Evolutionary conservation across 768 basidiomycete genomes (phyloP), one percentile per base, ranked within the genome.

Genomic region (Boletales sp.): DNA sequence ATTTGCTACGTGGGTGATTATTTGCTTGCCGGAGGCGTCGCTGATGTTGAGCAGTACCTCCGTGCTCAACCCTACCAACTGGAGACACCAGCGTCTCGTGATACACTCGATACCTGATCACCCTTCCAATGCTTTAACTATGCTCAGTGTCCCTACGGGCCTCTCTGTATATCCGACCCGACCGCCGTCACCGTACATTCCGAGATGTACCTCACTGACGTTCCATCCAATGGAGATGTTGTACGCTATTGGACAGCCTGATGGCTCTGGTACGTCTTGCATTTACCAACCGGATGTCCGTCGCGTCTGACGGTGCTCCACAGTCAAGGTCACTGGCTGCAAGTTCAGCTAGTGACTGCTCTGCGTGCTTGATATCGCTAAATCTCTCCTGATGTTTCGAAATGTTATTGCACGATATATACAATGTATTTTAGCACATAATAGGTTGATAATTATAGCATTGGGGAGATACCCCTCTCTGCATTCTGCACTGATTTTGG

Each of bases 161-260:
- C 71, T 87, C 25, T 68, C 71, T 11, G 65, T 74, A 11, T 77
- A 76, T 43, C 81, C 82, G n/a, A 66, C 77, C n/a, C 76, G 82
- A 41, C 71, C 72, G 8, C 79, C 81, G 8, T 82, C 81, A 21
- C 71, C 80, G 9, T 85, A 75, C 60, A 82, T 84, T 48, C 82
- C 83, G 38, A 72, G 82, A 54, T 72, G 70, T 50, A 83, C 80
- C 39, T 83, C 86, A 30, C 70, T 92, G 44, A 74, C 77, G 2
- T 94, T 93, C 76, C 91, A 94, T 63, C 90, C 91, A 12, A 76
- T 81, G 54, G 88, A 94, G 66, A 92, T 93, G 91, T 65, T 93
- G 55, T 87, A 82, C 58, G 87, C 81, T 15, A 64, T 84, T 14
- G 89, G 89, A 9, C 79, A 80, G 39, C 78, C 84, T 44, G 89